A percentile compares a stretch with the other conserved stretches of the same genome.
phyloP scores from a whole-genome alignment of 2,329 filamentous ascomycete species.

The Pestalotiopsis sp. region DNA sequence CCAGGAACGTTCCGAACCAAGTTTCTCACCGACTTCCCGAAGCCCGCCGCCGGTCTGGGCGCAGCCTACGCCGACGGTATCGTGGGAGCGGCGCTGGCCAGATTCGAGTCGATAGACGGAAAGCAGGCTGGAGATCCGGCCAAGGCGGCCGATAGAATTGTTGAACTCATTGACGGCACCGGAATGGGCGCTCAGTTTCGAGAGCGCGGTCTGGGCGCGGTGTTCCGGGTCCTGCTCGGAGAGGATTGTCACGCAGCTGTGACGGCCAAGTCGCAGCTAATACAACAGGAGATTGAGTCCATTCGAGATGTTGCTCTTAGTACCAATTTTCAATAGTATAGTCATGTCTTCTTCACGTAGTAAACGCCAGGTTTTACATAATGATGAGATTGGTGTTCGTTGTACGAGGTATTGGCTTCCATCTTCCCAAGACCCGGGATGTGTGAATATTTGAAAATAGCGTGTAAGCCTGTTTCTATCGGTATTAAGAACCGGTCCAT shows the following conservation, averaged over 20 bases:
- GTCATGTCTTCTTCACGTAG: background rate
- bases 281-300: background rate
- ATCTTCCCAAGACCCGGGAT: background rate
- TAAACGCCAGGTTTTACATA: background rate
- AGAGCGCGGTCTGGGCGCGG: conserved; percentile 24
- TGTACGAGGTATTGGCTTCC: background rate
- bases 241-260: conserved; percentile 25
- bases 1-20: conserved; percentile 45
- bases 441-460: background rate
- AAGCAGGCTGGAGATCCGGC: conserved; percentile 35
- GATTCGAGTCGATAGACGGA: conserved; percentile 22
- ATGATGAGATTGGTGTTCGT: background rate
- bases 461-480: too few relatives aligned
- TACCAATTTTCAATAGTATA: background rate
- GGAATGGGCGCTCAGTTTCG: conserved; percentile 33
- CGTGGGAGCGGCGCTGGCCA: conserved; percentile 10
- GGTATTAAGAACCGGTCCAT: too few relatives aligned
- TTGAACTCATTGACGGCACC: conserved; percentile 36
- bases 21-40: conserved; percentile 31
- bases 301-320: background rate
- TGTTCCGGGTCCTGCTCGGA: conserved; percentile 39
- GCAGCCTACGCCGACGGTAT: background rate
- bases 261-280: background rate
- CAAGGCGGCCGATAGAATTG: conserved; percentile 38
- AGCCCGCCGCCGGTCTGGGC: conserved; percentile 13